Conservation (phyloP, 305 asterid species). For the Ilex paraguariensis region DNA sequence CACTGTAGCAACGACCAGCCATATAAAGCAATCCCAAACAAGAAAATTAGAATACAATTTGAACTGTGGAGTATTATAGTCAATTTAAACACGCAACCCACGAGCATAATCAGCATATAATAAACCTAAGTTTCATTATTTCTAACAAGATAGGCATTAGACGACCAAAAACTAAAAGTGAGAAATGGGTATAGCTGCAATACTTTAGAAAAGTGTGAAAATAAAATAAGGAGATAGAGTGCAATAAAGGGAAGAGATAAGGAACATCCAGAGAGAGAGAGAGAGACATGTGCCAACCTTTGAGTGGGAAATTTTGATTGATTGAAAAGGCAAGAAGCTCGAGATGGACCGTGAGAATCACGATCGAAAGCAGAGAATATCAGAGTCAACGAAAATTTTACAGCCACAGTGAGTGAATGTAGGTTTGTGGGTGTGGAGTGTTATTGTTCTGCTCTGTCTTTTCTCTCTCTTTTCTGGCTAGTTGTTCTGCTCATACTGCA, state of each 20-base stretch:
- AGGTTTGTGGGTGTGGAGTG: slow-evolving; percentile 42
- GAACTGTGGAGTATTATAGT: too few species aligned
- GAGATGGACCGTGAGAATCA: slow-evolving; percentile 56
- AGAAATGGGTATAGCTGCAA: slow-evolving; percentile 7
- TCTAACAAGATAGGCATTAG: neutral
- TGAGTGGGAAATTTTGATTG: slow-evolving; percentile 29
- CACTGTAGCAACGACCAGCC: too few species aligned
- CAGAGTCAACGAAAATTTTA: slow-evolving; percentile 66
- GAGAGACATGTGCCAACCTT: slow-evolving; percentile 1
- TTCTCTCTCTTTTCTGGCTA: neutral
- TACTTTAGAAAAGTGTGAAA: slow-evolving; percentile 9
- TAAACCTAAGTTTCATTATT: neutral
- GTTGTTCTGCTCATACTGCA: slow-evolving; percentile 40
- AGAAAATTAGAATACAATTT: neutral
- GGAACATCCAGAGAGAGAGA: slow-evolving; percentile 9
- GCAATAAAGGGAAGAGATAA: slow-evolving; percentile 12
- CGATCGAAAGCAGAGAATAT: slow-evolving; percentile 33
- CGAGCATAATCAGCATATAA: neutral
- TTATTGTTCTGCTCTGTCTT: too few species aligned
- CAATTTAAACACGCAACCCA: neutral
- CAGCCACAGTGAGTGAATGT: slow-evolving; percentile 39
- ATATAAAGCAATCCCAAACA: neutral
- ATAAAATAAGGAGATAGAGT: slow-evolving; percentile 19
- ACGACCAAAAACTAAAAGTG: slow-evolving; percentile 16
- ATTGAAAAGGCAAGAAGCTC: slow-evolving; percentile 60